Percentiles rank a stretch among this genome's conserved stretches.
Evolutionary conservation across 1,284 basidiomycete species (phyloP).

Genomic region (Limonomyces culmigenus): DNA sequence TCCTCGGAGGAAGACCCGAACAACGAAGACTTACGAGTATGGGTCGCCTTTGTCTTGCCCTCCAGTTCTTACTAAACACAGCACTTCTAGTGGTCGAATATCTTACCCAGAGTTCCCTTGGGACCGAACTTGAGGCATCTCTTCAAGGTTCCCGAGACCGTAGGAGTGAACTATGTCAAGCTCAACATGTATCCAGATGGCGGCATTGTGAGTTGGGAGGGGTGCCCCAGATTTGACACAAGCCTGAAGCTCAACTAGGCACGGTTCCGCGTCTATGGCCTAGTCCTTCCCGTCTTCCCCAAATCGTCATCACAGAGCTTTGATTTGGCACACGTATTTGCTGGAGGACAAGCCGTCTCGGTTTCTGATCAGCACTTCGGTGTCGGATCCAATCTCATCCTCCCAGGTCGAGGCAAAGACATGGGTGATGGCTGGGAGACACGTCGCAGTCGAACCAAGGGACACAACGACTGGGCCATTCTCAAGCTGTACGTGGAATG

Average conservation of each 20-base stretch:
- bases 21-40: conserved; percentile 34
- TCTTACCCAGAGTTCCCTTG: conserved; percentile 59
- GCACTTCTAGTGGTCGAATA: conserved; percentile 53
- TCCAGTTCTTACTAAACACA: too few species aligned
- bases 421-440: conserved; percentile 99
- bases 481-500: conserved; percentile 59
- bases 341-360: conserved; percentile 71
- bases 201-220: conserved; percentile 63
- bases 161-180: conserved; percentile 66
- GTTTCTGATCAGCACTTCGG: conserved; percentile 93
- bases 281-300: conserved; percentile 52
- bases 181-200: conserved; percentile 96
- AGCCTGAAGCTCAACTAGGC: conserved; percentile 38
- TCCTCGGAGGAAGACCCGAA: conserved; percentile 26
- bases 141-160: conserved; percentile 50
- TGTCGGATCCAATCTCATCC: conserved; percentile 76
- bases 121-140: conserved; percentile 79
- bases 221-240: too few species aligned
- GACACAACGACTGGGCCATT: conserved; percentile 84
- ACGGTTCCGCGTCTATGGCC: conserved; percentile 78
- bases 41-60: conserved; percentile 10
- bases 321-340: conserved; percentile 83
- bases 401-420: conserved; percentile 77
- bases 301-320: conserved; percentile 29
- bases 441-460: conserved; percentile 64